Base-by-base conservation (phyloP, 768 basidiomycete genomes). In the Multifurca ochricompacta region DNA sequence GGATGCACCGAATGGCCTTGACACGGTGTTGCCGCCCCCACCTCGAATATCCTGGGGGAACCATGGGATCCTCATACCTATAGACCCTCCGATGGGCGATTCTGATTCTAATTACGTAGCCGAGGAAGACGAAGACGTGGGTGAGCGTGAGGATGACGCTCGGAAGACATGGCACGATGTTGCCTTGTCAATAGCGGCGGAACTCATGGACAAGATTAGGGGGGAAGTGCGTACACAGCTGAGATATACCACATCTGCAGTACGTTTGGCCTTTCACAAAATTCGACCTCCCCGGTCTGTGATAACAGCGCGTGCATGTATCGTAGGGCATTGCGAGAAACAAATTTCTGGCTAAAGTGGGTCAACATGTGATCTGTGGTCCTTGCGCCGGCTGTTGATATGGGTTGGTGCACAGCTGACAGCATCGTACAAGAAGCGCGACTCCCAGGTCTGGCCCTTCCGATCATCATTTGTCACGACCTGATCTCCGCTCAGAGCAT, bases 191-290 rank as follows among this genome's bases (percentile, higher is more conserved):
- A 82, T 97, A 43, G 94, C 83, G 2, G 91, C 92, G 3, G 90
- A 90, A 64, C 65, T 94, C 27, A 93, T 96, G 83, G 69, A 71
- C n/a, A 81, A 77, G 53, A 78, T 87, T 41, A 74, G 93, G 59
- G 72, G 73, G 48, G 80, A 83, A 48, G 81, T 98, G 8, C 74
- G 75, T 48, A 69, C 72, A 23, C 76, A 79, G 62, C 75, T 98
- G 27, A 88, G 91, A 14, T 99, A 99, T 64, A 92, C 91, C n/a
- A 91, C 86, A 39, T 93, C 91, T 48, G 92, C 93, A 11, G 92
- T 92, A 61, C 61, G 85, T 71, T 19, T 32, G n/a, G n/a, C n/a
- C n/a, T n/a, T n/a, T n/a, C n/a, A n/a, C n/a, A n/a, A n/a, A n/a
- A n/a, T n/a, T n/a, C n/a, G n/a, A n/a, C n/a, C n/a, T n/a, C n/a